A percentile compares a stretch with the other conserved stretches of the same genome.
Conservation (phyloP, 805 yeast species). For the Metschnikowia kunwiensis region DNA sequence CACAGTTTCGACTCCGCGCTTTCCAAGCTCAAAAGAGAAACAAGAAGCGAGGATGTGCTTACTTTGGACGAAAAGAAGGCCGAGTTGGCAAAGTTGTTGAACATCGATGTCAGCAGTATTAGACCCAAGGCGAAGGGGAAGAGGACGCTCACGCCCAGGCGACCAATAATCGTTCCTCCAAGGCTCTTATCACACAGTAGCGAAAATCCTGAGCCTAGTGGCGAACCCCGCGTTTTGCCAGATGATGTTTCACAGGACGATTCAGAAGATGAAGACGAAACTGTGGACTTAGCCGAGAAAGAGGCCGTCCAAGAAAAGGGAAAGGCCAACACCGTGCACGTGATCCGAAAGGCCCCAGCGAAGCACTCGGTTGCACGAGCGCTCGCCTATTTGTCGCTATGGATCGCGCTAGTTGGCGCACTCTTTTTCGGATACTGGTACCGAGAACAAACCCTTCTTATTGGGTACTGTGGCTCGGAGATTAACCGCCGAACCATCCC, state of each 20-base stretch:
- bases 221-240: background rate
- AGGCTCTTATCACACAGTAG: constrained; percentile 3
- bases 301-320: background rate
- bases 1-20: constrained; percentile 18
- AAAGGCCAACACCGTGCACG: background rate
- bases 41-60: constrained; percentile 1
- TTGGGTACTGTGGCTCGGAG: constrained; percentile 77
- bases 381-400: constrained; percentile 22
- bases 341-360: background rate
- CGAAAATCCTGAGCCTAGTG: too few relatives aligned
- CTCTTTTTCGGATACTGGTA: constrained; percentile 55
- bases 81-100: constrained; percentile 17
- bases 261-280: background rate
- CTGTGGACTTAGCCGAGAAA: constrained; percentile 1
- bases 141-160: constrained; percentile 16
- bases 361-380: constrained; percentile 4
- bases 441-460: constrained; percentile 55
- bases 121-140: constrained; percentile 14
- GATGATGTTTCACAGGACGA: background rate
- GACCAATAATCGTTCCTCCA: constrained; percentile 16
- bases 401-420: constrained; percentile 35
- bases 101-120: constrained; percentile 14
- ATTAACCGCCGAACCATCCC: constrained; percentile 43
- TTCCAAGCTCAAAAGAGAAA: constrained; percentile 14
- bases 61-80: constrained; percentile 5